Evolutionary conservation across 164 flowering plant genomes (phyloP), one percentile per base, ranked within the genome.

Genomic region (Berberis thunbergii): DNA sequence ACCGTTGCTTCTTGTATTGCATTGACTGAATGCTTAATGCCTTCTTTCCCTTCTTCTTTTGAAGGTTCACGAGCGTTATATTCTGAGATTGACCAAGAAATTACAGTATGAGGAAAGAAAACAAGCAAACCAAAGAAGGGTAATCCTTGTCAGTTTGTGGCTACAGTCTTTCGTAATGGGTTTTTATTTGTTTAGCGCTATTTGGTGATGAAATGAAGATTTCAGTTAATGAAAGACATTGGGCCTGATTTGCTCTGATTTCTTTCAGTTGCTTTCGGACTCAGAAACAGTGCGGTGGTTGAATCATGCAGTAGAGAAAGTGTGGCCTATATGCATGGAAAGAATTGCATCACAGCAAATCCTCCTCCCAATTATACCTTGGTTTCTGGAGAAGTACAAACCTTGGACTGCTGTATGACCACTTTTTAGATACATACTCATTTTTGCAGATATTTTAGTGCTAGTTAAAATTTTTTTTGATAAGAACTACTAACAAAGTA

Each of bases 341-440:
- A 78, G 85, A 54, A 91, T 95, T 75, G 81, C 81, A 45, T 95
- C 99, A 6, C 90, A 95, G 83, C 88, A 82, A 70, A 69, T 95
- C 69, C 83, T 95, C n/a, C 87, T 87, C 6, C 94, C 97, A 0
- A 86, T 95, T 43, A 72, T 91, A 54, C 97, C 99, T 62, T 95
- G 99, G 99, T 95, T 95, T 81, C 69, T 95, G 79, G 81, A 95
- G 41, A 95, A 91, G 80, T 95, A 85, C 78, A 95, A 91, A 69
- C 99, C 99, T 4, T 95, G 99, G 99, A 88, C 97, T 66, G 97
- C 84, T 67, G 99, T 95, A 94, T 64, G 91, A 38, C 12, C 69
- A 54, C 73, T 8, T 65, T 54, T 43, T 63, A 38, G 43, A 63
- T 50, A 26, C 26, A 26, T 26, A 26, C 26, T 26, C 26, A 26